Evolutionary conservation across 192 early-diverging fungal genomes (phyloP), one percentile per base, ranked within the genome.

Genomic region (Linnemannia elongata): DNA sequence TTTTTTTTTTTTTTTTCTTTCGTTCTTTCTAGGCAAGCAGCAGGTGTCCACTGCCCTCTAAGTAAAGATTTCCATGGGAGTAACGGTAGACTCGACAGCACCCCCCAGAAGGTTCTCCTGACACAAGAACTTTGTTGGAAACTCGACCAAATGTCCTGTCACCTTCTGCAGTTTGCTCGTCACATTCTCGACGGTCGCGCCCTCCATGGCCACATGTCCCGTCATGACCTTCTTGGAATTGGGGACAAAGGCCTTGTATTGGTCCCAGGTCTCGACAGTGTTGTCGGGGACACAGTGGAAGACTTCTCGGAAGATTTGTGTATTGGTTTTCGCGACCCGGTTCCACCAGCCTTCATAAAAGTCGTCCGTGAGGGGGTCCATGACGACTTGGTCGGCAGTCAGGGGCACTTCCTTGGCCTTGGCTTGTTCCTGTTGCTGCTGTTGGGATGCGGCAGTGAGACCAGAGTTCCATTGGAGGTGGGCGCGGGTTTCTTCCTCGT

Each of bases 201-300:
- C 83, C 17, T 79, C 80, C 82, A 91, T 88, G 36, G 41, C 74
- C 42, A 92, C 90, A 76, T 93, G 92, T 42, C 92, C 91, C 69
- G 83, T 81, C 24, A 86, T 75, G 2, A 93, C 78, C 66, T 85
- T 88, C 44, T 78, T 82, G 38, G 90, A 63, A 45, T 91, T 77
- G 33, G 92, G 91, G 33, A 89, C 83, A 72, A 91, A 93, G 35
- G 75, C 74, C 47, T 89, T 87, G 85, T 92, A 92, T 10, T 91
- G 82, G 6, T 92, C 88, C 91, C 91, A 92, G 60, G 76, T 89
- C 66, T 82, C 79, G 27, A 92, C 73, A 81, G 75, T 95, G 70
- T 97, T 94, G 77, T 98, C 96, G 22, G 97, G 97, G 27, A 97
- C 93, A 84, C 95, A 96, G 42, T 93, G 93, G 89, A 98, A 98